Evolutionary conservation across 2,329 filamentous ascomycete species (phyloP), one percentile per base, ranked within the genome.

Genomic region (Tolypocladium inflatum): DNA sequence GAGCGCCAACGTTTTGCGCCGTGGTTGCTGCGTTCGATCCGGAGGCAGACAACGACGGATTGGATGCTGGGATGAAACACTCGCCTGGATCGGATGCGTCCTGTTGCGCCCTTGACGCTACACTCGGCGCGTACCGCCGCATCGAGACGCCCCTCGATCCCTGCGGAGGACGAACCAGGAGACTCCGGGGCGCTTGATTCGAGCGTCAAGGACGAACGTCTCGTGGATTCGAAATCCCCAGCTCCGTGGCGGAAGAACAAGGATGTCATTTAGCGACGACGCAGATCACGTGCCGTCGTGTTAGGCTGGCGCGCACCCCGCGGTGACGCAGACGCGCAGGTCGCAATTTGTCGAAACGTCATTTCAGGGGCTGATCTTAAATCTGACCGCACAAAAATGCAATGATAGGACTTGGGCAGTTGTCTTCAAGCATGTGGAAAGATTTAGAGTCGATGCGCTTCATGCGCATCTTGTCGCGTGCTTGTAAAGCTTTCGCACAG

Each of bases 251-350:
- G 13, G n/a, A 42, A 33, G 26, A 52, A 52, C 8, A 23, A 42
- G 13, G 4, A 33, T 37, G 54, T 4, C 17, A 26, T 5, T 21
- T 37, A 8, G 48, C 1, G 19, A 35, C 17, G 30, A 4, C 3
- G 26, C 2, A 13, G 42, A 38, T 58, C 57, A 58, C 57, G 57
- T 58, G 57, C 26, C 9, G 8, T 13, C 57, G 57, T 19, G 57
- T 53, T 11, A 33, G 51, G 19, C 23, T 45, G 57, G 57, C 53
- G 55, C 39, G 15, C 15, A 4, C 1, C 10, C 17, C 4, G 6
- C 21, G 23, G n/a, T 2, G 23, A 8, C 13, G 48, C 37, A 13
- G 30, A 6, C 37, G 35, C 19, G 48, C 10, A 2, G 19, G 10
- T 6, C n/a, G 30, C 48, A 10, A 10, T 6, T 37, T 19, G 4